These are phyloP conservation scores for Nakazawaea ambrosiae DNA, from an alignment of 805 yeast genomes.

Conservation along the genomic window DNA sequence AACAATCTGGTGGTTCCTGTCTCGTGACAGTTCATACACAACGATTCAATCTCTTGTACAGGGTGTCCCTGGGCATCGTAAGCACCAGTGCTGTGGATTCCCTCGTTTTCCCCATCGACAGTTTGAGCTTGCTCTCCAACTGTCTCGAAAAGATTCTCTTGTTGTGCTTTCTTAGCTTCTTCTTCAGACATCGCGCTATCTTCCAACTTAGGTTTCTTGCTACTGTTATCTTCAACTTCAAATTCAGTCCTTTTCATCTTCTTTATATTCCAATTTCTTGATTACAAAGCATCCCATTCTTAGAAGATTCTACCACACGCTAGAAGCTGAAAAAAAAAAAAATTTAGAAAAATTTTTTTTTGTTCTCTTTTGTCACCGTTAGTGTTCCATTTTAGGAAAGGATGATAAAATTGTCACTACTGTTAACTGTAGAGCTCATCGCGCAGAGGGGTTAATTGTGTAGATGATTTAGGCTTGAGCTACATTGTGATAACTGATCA, in stretches of 20 bases:
- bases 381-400: neutral
- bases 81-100: conserved; percentile 65
- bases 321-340: no score
- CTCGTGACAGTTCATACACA: conserved; percentile 93
- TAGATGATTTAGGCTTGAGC: no score
- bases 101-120: conserved; percentile 29
- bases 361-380: no score
- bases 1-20: conserved; percentile 79
- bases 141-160: conserved; percentile 42
- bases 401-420: no score
- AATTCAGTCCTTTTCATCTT: conserved; percentile 7
- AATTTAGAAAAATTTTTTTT: conserved; percentile 3
- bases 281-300: neutral
- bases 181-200: conserved; percentile 14
- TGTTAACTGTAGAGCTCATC: no score
- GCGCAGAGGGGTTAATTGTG: no score
- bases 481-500: no score
- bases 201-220: conserved; percentile 22
- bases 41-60: conserved; percentile 88
- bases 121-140: conserved; percentile 56
- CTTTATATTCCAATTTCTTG: no score
- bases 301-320: no score
- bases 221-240: neutral
- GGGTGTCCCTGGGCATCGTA: conserved; percentile 85
- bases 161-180: conserved; percentile 25